Evolutionary conservation across 768 basidiomycete species (phyloP).

Genomic region (Boletus barrowsii): DNA sequence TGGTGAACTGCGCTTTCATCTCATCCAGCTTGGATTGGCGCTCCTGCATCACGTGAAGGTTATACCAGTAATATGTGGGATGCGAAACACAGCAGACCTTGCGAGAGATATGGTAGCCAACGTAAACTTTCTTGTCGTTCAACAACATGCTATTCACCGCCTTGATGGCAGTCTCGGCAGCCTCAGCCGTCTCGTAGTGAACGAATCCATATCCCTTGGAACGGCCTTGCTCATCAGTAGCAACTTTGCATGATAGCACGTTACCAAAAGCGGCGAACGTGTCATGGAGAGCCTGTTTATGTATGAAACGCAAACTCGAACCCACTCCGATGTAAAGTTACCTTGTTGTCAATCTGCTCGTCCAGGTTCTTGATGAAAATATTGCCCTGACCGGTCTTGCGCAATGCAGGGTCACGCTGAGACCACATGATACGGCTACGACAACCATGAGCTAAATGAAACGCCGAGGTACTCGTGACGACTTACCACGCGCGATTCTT

Average conservation of each 20-base stretch:
- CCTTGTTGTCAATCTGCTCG: conserved; percentile 97
- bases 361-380: conserved; percentile 99
- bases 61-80: background rate
- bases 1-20: conserved; percentile 96
- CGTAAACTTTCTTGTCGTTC: conserved; percentile 99
- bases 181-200: conserved; percentile 97
- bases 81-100: conserved; percentile 52
- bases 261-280: conserved; percentile 99
- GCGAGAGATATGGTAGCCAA: conserved; percentile 95
- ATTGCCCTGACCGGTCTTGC: conserved; percentile 99
- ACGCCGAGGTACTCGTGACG: background rate
- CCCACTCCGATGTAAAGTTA: conserved; percentile 16
- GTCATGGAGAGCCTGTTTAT: conserved; percentile 87
- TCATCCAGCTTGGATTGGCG: conserved; percentile 98
- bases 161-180: conserved; percentile 94
- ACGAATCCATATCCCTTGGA: conserved; percentile 99
- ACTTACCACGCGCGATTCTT: conserved; percentile 93
- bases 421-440: conserved; percentile 99
- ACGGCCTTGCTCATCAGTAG: conserved; percentile 90
- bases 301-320: background rate
- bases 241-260: conserved; percentile 98
- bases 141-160: conserved; percentile 98
- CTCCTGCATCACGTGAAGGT: conserved; percentile 49
- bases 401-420: conserved; percentile 97
- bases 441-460: background rate